Conservation (phyloP, 345 rosid species). For the Rhizophora mangle region DNA sequence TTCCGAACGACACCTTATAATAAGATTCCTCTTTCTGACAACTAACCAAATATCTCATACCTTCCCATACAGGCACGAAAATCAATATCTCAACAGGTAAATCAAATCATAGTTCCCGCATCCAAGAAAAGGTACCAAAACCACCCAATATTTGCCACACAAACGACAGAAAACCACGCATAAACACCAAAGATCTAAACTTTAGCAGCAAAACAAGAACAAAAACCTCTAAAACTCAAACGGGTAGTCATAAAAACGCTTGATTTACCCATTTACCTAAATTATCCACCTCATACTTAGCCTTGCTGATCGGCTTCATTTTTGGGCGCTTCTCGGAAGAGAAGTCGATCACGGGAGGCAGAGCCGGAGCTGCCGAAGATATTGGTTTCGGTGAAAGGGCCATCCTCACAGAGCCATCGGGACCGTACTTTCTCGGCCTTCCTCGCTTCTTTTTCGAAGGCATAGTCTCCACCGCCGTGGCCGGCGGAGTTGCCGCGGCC, state of each 20-base stretch:
- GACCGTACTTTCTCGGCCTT: constrained; percentile 88
- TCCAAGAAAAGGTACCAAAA: constrained; percentile 17
- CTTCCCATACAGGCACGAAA: constrained; percentile 14
- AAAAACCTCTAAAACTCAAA: constrained; percentile 1
- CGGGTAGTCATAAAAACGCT: background rate
- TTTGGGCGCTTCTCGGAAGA: constrained; percentile 70
- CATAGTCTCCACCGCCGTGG: constrained; percentile 22
- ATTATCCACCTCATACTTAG: constrained; percentile 64
- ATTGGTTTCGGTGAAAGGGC: constrained; percentile 89
- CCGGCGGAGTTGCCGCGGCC: constrained; percentile 24
- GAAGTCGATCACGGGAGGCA: constrained; percentile 85
- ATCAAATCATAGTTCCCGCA: constrained; percentile 52
- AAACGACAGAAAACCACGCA: constrained; percentile 14
- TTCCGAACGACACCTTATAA: constrained; percentile 31
- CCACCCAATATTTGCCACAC: constrained; percentile 9
- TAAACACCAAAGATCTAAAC: constrained; percentile 15
- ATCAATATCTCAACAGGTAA: constrained; percentile 31
- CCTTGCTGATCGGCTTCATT: constrained; percentile 63
- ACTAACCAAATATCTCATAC: constrained; percentile 29
- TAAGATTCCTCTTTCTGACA: constrained; percentile 43
- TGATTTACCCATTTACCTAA: constrained; percentile 42
- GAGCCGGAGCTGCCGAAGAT: constrained; percentile 69
- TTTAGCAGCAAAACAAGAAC: background rate
- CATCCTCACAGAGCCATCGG: constrained; percentile 59
- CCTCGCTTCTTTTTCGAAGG: constrained; percentile 86